Evolutionary conservation across 73 alveolate genomes (phyloP).

Genomic region (Symbiodinium pilosum): DNA sequence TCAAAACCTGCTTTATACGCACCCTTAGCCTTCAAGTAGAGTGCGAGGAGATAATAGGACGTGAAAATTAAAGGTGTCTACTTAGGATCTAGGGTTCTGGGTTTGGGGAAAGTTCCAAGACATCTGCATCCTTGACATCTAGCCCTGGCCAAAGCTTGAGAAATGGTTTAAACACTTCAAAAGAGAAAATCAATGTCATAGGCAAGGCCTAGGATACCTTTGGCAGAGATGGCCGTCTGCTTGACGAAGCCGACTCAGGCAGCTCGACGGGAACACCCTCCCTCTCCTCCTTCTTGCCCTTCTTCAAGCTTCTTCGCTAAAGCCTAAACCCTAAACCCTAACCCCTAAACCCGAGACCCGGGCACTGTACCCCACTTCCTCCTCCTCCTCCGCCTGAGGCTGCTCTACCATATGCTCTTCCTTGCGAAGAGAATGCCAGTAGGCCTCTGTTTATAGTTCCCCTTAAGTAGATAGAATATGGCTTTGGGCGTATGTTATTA

Average conservation of each 20-base stretch:
- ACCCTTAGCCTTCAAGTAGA: not conserved
- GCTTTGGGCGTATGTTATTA: too few species aligned
- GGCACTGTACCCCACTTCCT: too few species aligned
- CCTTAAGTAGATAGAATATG: too few species aligned
- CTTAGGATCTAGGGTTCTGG: not conserved
- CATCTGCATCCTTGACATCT: too few species aligned
- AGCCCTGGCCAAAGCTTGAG: not conserved
- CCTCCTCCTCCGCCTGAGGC: too few species aligned
- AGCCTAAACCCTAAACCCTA: not conserved
- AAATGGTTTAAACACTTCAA: too few species aligned
- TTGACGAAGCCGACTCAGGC: constrained; percentile 30
- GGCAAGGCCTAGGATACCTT: not conserved
- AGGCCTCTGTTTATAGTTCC: too few species aligned
- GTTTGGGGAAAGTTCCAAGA: not conserved
- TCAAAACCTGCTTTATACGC: too few species aligned
- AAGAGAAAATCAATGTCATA: not conserved
- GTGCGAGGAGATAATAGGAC: not conserved
- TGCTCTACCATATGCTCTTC: too few species aligned
- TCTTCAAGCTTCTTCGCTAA: not conserved
- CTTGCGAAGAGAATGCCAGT: too few species aligned
- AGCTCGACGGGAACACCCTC: not conserved
- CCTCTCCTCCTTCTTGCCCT: not conserved
- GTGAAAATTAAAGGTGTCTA: not conserved
- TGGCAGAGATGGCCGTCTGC: constrained; percentile 33
- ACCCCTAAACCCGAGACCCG: not conserved